Evolutionary conservation across 257 asterid species (phyloP).

Genomic region (Solanum sparsipilum): DNA sequence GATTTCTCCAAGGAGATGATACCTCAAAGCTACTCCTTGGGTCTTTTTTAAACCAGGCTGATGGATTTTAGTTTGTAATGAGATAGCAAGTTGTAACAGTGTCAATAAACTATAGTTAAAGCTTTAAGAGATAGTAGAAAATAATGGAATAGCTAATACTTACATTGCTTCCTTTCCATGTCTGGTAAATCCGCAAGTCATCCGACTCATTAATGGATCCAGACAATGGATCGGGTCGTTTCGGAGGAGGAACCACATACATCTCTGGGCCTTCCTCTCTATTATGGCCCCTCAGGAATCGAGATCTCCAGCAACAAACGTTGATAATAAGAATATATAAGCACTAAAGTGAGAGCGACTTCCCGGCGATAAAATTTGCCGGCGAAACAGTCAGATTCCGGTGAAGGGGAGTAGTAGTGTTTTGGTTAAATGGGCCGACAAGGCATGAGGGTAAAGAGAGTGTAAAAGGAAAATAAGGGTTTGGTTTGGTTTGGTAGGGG

Average conservation of each 20-base stretch:
- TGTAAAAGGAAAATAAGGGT: constrained; percentile 22
- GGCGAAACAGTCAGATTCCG: constrained; percentile 4
- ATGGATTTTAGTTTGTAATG: neutral
- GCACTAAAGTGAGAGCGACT: neutral
- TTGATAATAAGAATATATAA: neutral
- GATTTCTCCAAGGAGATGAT: neutral
- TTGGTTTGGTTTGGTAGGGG: neutral
- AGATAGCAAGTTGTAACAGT: neutral
- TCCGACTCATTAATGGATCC: constrained; percentile 65
- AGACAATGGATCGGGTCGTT: constrained; percentile 59
- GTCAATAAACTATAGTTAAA: neutral
- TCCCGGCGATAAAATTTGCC: constrained; percentile 6
- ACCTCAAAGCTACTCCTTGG: neutral
- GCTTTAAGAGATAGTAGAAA: neutral
- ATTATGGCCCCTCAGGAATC: neutral
- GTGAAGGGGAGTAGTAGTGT: neutral
- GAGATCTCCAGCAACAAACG: constrained; percentile 14
- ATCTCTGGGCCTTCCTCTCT: constrained; percentile 14
- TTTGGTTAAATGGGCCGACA: constrained; percentile 36
- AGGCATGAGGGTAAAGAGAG: constrained; percentile 32
- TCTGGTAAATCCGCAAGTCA: constrained; percentile 61
- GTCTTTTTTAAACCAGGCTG: neutral
- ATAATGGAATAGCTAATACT: constrained; percentile 7
- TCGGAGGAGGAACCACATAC: constrained; percentile 85
- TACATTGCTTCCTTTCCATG: constrained; percentile 98